Conservation (phyloP, 2,329 filamentous ascomycete species). For the Chaetomiaceae sp. region DNA sequence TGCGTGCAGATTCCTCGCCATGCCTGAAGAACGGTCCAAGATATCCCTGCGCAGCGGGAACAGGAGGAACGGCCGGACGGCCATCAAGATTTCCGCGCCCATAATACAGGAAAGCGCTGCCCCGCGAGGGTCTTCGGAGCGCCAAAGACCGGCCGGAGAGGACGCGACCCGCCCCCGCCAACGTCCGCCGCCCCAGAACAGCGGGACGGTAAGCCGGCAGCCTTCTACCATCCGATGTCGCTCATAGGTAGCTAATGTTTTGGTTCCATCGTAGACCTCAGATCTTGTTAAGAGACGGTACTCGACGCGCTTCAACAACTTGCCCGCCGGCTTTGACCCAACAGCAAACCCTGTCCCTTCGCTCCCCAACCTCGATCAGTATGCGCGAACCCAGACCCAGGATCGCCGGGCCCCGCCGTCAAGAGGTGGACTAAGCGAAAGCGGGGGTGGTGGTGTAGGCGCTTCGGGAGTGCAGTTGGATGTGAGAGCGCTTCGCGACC, state of each 20-base stretch:
- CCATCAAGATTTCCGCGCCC: conserved; percentile 60
- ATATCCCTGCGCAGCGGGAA: conserved; percentile 58
- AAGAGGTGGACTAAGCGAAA: conserved; percentile 41
- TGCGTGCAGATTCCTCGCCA: conserved; percentile 29
- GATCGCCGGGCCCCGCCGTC: conserved; percentile 48
- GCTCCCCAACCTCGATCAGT: conserved; percentile 57
- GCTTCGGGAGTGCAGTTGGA: conserved; percentile 57
- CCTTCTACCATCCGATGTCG: not conserved
- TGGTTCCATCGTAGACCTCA: conserved; percentile 45
- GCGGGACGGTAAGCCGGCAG: conserved; percentile 48
- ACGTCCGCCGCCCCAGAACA: conserved; percentile 46
- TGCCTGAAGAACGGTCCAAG: conserved; percentile 59
- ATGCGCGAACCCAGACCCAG: conserved; percentile 41
- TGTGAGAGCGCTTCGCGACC: conserved; percentile 71
- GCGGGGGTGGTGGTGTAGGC: conserved; percentile 25
- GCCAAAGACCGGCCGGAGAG: conserved; percentile 25
- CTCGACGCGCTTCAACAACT: conserved; percentile 82
- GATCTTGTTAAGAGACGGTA: conserved; percentile 94
- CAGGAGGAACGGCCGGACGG: conserved; percentile 57
- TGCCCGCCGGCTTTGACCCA: conserved; percentile 64
- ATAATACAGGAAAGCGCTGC: conserved; percentile 47
- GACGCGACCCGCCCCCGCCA: conserved; percentile 35
- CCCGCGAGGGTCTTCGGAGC: conserved; percentile 30
- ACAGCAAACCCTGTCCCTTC: conserved; percentile 69
- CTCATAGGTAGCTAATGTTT: conserved; percentile 12